Conservation (phyloP, 2,329 filamentous ascomycete species). For the Colletotrichum sp. region DNA sequence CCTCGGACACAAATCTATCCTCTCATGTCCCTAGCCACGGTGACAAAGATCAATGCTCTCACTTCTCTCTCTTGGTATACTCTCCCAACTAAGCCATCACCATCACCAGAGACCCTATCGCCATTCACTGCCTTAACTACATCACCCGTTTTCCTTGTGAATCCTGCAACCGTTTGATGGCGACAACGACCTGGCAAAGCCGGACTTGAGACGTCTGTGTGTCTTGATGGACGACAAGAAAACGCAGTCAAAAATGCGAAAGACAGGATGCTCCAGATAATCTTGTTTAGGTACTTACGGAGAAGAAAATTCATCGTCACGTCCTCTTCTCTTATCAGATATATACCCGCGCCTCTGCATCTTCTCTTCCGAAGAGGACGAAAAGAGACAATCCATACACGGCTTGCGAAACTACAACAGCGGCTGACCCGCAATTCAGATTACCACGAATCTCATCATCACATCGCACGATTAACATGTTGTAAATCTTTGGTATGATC, state of each 20-base stretch:
- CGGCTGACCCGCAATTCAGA: rapidly evolving
- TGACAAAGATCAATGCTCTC: too few relatives aligned
- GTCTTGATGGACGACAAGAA: rapidly evolving
- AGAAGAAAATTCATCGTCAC: too few relatives aligned
- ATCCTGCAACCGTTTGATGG: neutral
- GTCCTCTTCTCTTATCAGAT: too few relatives aligned
- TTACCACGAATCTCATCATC: neutral
- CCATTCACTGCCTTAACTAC: rapidly evolving
- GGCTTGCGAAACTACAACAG: too few relatives aligned
- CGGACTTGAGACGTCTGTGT: rapidly evolving
- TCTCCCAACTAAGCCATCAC: too few relatives aligned
- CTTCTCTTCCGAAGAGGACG: too few relatives aligned
- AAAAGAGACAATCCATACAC: too few relatives aligned
- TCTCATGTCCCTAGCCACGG: rapidly evolving
- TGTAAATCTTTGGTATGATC: neutral
- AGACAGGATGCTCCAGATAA: rapidly evolving
- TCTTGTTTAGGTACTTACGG: too few relatives aligned
- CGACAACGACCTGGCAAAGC: neutral
- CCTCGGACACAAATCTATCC: too few relatives aligned
- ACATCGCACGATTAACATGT: rapidly evolving
- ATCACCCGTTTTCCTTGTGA: neutral
- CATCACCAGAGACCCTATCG: too few relatives aligned
- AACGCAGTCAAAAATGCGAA: neutral
- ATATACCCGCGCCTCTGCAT: too few relatives aligned
- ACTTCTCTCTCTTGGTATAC: too few relatives aligned